Conservation (phyloP, 2,329 filamentous ascomycete species). For the Scopulariopsis brevicaulis region DNA sequence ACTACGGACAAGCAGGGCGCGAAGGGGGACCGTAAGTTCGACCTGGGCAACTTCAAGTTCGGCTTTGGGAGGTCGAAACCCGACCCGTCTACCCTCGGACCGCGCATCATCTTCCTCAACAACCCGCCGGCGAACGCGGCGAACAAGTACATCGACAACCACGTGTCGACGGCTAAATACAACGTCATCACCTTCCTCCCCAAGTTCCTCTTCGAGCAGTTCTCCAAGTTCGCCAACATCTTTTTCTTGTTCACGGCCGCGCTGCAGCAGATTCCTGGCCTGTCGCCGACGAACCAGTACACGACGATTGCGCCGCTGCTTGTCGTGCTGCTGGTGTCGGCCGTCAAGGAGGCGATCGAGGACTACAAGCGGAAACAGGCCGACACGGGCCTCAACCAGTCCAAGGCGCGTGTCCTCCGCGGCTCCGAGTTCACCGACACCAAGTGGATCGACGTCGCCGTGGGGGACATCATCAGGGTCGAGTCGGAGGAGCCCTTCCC, state of each 20-base stretch:
- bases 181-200: slow-evolving; percentile 86
- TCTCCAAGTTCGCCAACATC: slow-evolving; percentile 97
- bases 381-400: slow-evolving; percentile 79
- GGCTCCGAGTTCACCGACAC: slow-evolving; percentile 77
- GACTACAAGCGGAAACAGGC: slow-evolving; percentile 84
- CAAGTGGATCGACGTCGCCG: slow-evolving; percentile 86
- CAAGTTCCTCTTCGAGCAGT: slow-evolving; percentile 96
- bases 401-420: slow-evolving; percentile 70
- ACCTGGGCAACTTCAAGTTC: slow-evolving; percentile 76
- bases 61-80: slow-evolving; percentile 75
- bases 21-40: slow-evolving; percentile 46
- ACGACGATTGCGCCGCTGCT: slow-evolving; percentile 93
- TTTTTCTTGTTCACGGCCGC: slow-evolving; percentile 98
- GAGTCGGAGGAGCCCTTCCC: slow-evolving; percentile 94
- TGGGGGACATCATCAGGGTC: slow-evolving; percentile 87
- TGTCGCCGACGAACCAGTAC: slow-evolving; percentile 90
- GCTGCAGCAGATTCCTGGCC: slow-evolving; percentile 87
- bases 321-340: slow-evolving; percentile 87
- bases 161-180: slow-evolving; percentile 97
- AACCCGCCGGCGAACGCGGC: slow-evolving; percentile 83
- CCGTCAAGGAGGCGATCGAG: slow-evolving; percentile 87
- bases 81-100: slow-evolving; percentile 84
- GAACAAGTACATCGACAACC: slow-evolving; percentile 91
- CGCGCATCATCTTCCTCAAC: slow-evolving; percentile 89
- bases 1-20: slow-evolving; percentile 22